Base-by-base conservation (phyloP, 148 eudicot species). In the Linanthus parryae region DNA sequence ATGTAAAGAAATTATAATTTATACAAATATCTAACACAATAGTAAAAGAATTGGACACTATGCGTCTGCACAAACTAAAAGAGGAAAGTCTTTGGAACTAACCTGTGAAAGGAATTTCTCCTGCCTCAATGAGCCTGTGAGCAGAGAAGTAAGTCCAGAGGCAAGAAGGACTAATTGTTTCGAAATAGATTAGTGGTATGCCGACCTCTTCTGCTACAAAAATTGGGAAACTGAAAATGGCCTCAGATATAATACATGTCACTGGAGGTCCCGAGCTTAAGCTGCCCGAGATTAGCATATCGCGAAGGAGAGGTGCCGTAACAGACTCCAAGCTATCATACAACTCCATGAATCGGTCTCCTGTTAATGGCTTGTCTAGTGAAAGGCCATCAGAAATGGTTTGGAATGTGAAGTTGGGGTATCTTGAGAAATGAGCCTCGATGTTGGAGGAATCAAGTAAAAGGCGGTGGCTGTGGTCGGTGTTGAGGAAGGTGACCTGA, bases 321-420 rank as follows among this genome's bases (percentile, higher is more conserved):
- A 24, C 48, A 0, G 22, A 16, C 22, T 36, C 44, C 36, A 75
- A 17, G 0, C 68, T 53, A 0, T 37, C 56, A 19, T 63, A 43
- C 45, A 73, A 3, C 8, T 59, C 57, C 24, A 22, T 8, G 9
- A 64, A 38, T 16, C 52, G 16, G 6, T 47, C 64, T 4, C 58
- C 46, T 0, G 70, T 19, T 0, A 71, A 65, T 0, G 68, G 61
- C 27, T 65, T 39, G 0, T 65, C 79, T 2, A 42, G 31, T 14
- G 79, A 61, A 20, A 72, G 65, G 8, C 74, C 74, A 13, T 74
- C 79, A 0, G 71, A 40, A 13, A 74, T 35, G 8, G 74, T 61
- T n/a, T 57, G 23, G 33, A 69, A 42, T 1, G 20, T 35, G 18
- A 74, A 69, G 14, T 56, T 51, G 0, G 65, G 44, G 18, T 61